These are phyloP conservation scores for Myxozyma neotropica DNA, from an alignment of 805 yeast species.

Conservation along the genomic window DNA sequence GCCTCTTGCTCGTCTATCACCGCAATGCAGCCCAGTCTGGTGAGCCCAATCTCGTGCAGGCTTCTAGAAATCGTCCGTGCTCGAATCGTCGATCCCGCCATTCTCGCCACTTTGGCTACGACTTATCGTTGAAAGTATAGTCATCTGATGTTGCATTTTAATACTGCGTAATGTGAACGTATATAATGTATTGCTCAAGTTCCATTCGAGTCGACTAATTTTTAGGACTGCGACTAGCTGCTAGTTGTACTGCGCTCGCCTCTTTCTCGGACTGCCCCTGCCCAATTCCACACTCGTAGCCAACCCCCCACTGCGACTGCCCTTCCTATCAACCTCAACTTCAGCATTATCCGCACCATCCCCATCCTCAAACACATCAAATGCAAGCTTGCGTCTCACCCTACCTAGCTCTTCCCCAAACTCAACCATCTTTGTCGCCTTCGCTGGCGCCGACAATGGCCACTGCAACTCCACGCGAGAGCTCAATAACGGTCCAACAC, in stretches of 20 bases:
- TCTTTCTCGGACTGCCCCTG: neutral
- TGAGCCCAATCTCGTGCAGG: neutral
- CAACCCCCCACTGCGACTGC: no score
- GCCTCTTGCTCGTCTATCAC: no score
- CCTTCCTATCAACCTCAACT: neutral
- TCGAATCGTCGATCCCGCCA: neutral
- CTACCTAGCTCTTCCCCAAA: constrained; percentile 4
- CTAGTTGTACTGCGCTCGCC: neutral
- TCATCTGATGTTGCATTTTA: no score
- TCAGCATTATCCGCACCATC: neutral
- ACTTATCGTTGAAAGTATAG: no score
- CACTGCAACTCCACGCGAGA: constrained; percentile 16
- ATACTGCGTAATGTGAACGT: no score
- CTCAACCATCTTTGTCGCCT: constrained; percentile 12
- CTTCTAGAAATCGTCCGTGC: neutral
- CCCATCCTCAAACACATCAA: constrained; percentile 12
- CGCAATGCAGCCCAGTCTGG: no score
- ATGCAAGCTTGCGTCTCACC: constrained; percentile 15
- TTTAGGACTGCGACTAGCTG: no score
- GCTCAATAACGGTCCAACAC: constrained; percentile 20
- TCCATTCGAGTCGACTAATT: no score
- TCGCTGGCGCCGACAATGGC: constrained; percentile 30
- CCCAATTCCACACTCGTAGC: neutral
- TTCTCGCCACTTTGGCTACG: neutral
- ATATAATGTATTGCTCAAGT: no score